phyloP scores from a whole-genome alignment of 2,329 filamentous ascomycete genomes.

The Capronia epimyces region DNA sequence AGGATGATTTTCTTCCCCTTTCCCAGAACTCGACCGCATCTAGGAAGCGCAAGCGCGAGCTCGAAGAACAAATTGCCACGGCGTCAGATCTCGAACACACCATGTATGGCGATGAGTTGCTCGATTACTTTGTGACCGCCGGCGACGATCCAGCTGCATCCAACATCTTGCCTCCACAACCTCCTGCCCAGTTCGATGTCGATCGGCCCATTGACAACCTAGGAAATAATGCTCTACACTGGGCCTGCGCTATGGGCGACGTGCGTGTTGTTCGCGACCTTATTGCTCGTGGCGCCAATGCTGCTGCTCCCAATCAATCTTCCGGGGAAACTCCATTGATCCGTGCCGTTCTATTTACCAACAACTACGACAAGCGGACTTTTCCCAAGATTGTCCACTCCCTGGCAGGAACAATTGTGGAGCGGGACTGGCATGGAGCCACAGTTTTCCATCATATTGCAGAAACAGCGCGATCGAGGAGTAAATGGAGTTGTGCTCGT shows the following conservation, averaged over 20 bases:
- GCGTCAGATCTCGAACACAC: conserved; percentile 73
- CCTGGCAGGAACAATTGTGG: conserved; percentile 73
- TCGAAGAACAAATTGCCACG: conserved; percentile 46
- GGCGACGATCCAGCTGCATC: conserved; percentile 65
- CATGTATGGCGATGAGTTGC: conserved; percentile 82
- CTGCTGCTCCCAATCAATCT: conserved; percentile 65
- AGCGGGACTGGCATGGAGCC: conserved; percentile 71
- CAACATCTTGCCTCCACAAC: conserved; percentile 59
- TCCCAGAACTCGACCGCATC: conserved; percentile 54
- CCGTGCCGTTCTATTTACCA: conserved; percentile 91
- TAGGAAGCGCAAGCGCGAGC: conserved; percentile 72
- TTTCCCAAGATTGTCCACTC: conserved; percentile 81
- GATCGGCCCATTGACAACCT: conserved; percentile 92
- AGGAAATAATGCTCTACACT: conserved; percentile 87
- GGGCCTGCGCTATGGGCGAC: conserved; percentile 97
- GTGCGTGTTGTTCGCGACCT: conserved; percentile 85
- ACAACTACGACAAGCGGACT: conserved; percentile 89
- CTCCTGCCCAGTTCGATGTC: conserved; percentile 78
- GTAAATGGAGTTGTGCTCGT: conserved; percentile 79
- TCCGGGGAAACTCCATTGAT: conserved; percentile 92
- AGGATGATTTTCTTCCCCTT: conserved; percentile 70
- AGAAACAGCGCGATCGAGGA: conserved; percentile 75
- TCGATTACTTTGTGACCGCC: conserved; percentile 92
- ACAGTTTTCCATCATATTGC: conserved; percentile 95
- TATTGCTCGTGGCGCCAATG: conserved; percentile 69